These are phyloP conservation scores for Antrodiella citrinella DNA, from an alignment of 768 basidiomycete species.

Conservation along the genomic window DNA sequence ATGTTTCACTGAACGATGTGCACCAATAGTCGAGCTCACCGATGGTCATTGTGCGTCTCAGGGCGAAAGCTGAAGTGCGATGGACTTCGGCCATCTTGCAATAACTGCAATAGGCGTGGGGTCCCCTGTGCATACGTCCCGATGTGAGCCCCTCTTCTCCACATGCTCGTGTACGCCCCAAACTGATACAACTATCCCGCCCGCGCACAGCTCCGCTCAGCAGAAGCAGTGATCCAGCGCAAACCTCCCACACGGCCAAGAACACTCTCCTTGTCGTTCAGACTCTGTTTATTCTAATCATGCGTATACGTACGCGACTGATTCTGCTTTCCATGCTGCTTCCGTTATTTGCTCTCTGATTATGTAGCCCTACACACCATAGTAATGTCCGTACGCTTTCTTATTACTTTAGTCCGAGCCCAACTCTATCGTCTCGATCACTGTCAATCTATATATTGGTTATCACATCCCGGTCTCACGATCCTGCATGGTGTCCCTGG, in stretches of 20 bases:
- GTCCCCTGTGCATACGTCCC: constrained; percentile 55
- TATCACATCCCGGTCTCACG: background rate
- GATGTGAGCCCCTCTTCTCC: constrained; percentile 39
- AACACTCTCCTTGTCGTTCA: too few relatives aligned
- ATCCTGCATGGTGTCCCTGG: background rate
- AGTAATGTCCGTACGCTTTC: too few relatives aligned
- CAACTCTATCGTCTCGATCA: background rate
- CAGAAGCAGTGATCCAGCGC: background rate
- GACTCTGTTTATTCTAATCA: too few relatives aligned
- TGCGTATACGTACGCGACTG: too few relatives aligned
- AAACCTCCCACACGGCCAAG: background rate
- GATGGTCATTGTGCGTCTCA: constrained; percentile 15
- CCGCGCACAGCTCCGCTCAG: background rate
- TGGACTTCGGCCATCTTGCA: constrained; percentile 51
- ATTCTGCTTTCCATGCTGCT: too few relatives aligned
- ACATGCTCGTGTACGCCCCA: background rate
- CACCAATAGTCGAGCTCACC: background rate
- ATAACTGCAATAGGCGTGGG: constrained; percentile 53
- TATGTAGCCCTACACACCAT: too few relatives aligned
- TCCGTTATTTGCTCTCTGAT: too few relatives aligned
- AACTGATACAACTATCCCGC: background rate
- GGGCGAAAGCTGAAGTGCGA: constrained; percentile 70
- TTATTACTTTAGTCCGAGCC: too few relatives aligned
- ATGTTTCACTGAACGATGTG: background rate
- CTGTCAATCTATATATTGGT: background rate